Evolutionary conservation across 768 basidiomycete species (phyloP).

Genomic region (Holtermanniella nyarrowii): DNA sequence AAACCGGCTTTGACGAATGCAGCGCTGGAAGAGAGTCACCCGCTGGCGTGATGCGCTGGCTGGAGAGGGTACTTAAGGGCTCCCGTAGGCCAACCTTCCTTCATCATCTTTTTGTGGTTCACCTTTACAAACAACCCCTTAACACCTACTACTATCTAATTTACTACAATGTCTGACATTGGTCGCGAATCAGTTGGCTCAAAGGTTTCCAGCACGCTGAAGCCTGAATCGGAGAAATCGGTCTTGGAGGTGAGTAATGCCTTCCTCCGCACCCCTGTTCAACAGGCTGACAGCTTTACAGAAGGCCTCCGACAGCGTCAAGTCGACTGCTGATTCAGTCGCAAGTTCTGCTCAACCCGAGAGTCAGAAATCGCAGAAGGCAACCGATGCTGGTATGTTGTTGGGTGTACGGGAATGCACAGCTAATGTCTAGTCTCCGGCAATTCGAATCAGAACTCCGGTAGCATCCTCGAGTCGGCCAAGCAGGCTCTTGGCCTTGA

Average conservation of each 20-base stretch:
- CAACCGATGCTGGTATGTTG: slow-evolving; percentile 6
- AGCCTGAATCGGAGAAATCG: slow-evolving; percentile 35
- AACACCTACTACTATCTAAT: slow-evolving; percentile 17
- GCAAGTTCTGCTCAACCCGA: slow-evolving; percentile 34
- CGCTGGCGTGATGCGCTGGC: too few species aligned
- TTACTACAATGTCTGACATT: slow-evolving; percentile 38
- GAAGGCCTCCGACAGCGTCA: slow-evolving; percentile 27
- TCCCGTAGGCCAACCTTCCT: too few species aligned
- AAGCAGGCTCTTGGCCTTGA: slow-evolving; percentile 14
- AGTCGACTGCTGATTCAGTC: slow-evolving; percentile 31
- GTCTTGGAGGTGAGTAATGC: too few species aligned
- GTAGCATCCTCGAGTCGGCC: slow-evolving; percentile 26
- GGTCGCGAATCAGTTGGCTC: slow-evolving; percentile 37
- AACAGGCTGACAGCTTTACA: slow-evolving; percentile 13
- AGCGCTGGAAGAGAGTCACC: too few species aligned
- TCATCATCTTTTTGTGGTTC: too few species aligned
- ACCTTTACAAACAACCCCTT: not conserved
- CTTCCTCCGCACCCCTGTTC: not conserved
- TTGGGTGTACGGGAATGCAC: not conserved
- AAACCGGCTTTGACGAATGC: too few species aligned
- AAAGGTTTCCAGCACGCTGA: slow-evolving; percentile 37
- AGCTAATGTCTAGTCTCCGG: slow-evolving; percentile 17
- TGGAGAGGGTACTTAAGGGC: too few species aligned
- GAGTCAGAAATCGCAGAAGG: slow-evolving; percentile 27
- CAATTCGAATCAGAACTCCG: slow-evolving; percentile 34